Base-by-base conservation (phyloP, 1,139 yeast genomes). In the Trichomonascaceae sp. region DNA sequence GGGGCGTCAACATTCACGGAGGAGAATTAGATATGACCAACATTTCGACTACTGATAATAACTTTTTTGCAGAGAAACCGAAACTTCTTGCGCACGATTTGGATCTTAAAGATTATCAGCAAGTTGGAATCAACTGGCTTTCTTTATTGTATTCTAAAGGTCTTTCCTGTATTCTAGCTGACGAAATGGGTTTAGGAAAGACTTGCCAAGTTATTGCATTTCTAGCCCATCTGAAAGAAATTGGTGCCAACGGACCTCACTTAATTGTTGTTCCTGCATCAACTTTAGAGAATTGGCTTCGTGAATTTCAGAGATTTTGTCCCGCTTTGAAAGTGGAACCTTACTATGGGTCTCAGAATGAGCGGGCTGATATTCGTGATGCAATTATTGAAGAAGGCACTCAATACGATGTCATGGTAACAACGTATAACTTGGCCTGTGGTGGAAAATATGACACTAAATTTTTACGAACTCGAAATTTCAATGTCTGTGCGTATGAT, bases 171-270 rank as follows among this genome's bases (percentile, higher is more conserved):
- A 93, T 93, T 56, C 75, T 93, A 50, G 99, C 99, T 0, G 99
- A 93, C 71, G 99, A 93, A 70, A 90, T 91, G 98, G 98, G 98
- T 12, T 75, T 93, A 52, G 99, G 99, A 55, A 93, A 93, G 68
- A 93, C 98, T 0, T 87, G 96, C 69, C 98, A 93, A 71, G 96
- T 93, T 30, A 90, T 93, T 70, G 80, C 97, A n/a, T 91, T 93
- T 66, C 73, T 93, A 67, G 90, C 98, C 0, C 84, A 87, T 65
- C 76, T 93, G 63, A 87, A 88, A 65, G 85, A 87, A 61, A 75
- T 71, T 45, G 80, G 80, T 6, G 69, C 64, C 22, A 69, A 72
- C 6, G 91, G 93, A 0, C 95, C 95, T 0, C 95, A 87, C 72
- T 70, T 69, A 38, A 72, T 93, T 39, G 93, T 93, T 49, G 98